Conservation (phyloP, 495 filamentous ascomycete genomes). For the Xylaria longipes region DNA sequence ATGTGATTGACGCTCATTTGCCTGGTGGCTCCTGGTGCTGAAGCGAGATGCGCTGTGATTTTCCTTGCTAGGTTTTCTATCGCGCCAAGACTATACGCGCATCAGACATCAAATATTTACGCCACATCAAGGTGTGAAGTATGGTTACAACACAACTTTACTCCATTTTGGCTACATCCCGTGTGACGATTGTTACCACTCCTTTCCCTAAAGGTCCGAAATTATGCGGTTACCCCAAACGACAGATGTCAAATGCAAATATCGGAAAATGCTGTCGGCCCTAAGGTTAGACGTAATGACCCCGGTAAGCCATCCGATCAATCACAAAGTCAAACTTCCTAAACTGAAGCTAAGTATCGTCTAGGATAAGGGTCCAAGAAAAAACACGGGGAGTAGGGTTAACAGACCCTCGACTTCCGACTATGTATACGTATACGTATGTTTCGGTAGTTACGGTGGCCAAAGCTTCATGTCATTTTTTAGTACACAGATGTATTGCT, state of each 20-base stretch:
- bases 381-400: neutral
- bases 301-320: neutral
- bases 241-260: constrained; percentile 18
- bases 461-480: neutral
- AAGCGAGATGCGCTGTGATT: constrained; percentile 26
- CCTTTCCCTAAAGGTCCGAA: constrained; percentile 5
- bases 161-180: neutral
- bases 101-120: constrained; percentile 20
- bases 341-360: neutral
- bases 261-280: constrained; percentile 1
- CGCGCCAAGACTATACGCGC: constrained; percentile 17
- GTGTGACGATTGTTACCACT: neutral
- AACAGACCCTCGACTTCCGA: neutral
- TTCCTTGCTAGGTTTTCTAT: constrained; percentile 12
- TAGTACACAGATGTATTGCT: constrained; percentile 5
- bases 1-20: constrained; percentile 16
- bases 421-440: neutral
- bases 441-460: neutral
- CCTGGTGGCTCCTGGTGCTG: constrained; percentile 15
- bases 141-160: constrained; percentile 3
- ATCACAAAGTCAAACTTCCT: neutral
- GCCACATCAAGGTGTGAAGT: constrained; percentile 10
- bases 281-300: neutral
- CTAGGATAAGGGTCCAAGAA: constrained; percentile 1
- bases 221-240: constrained; percentile 15